Evolutionary conservation across 1,284 basidiomycete species (phyloP).

Genomic region (Sanguinoderma infundibulare): DNA sequence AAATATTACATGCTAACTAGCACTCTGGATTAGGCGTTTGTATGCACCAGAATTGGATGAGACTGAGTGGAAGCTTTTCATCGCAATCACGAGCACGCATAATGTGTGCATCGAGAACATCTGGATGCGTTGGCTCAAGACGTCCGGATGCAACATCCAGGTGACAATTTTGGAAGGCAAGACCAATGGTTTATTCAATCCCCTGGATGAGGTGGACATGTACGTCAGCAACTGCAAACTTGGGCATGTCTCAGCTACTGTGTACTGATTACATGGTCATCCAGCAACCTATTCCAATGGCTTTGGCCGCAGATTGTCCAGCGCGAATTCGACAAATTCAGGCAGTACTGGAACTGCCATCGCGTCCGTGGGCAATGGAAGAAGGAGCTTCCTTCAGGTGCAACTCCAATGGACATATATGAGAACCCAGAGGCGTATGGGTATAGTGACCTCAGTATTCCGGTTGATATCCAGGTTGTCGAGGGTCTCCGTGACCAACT

Average conservation of each 20-base stretch:
- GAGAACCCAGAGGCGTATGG: too few relatives aligned
- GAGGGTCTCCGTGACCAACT: too few relatives aligned
- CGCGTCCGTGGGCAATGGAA: constrained; percentile 1
- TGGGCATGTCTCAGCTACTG: background rate
- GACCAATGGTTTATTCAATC: background rate
- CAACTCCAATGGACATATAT: too few relatives aligned
- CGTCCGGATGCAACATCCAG: background rate
- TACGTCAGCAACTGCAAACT: background rate
- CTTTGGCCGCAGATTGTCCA: constrained; percentile 12
- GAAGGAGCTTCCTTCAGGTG: constrained; percentile 1
- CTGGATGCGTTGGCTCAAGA: background rate
- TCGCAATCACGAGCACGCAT: background rate
- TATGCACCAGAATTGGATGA: background rate
- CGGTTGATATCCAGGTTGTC: too few relatives aligned
- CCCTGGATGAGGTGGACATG: background rate
- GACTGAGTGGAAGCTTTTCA: background rate
- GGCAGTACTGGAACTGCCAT: constrained; percentile 13
- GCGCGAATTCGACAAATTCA: background rate
- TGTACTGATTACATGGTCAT: too few relatives aligned
- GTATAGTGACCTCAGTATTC: too few relatives aligned
- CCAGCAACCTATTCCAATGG: constrained; percentile 15
- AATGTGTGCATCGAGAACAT: background rate
- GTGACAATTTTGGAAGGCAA: background rate
- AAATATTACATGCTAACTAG: too few relatives aligned
- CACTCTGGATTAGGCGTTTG: too few relatives aligned